Evolutionary conservation across 768 basidiomycete genomes (phyloP).

Genomic region (Rhizopogon vinicolor): DNA sequence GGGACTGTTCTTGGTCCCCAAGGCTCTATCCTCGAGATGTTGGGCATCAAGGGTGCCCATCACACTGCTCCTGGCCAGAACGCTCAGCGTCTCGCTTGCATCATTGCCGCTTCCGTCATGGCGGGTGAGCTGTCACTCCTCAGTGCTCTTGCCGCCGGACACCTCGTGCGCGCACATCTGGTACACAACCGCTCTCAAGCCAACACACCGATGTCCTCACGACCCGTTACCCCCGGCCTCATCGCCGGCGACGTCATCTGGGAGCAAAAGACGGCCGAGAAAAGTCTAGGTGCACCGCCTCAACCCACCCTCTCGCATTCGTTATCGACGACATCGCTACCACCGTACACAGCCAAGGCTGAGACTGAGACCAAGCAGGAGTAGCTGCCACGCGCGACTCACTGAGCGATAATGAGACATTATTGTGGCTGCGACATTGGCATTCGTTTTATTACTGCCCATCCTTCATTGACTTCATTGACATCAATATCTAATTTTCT

Average conservation of each 20-base stretch:
- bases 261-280: constrained; percentile 14
- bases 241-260: constrained; percentile 17
- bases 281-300: constrained; percentile 1
- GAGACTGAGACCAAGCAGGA: constrained; percentile 20
- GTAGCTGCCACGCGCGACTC: background rate
- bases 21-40: constrained; percentile 86
- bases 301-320: constrained; percentile 25
- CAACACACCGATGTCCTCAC: constrained; percentile 67
- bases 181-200: constrained; percentile 85
- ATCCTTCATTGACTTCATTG: background rate
- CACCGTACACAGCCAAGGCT: constrained; percentile 31
- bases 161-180: constrained; percentile 90
- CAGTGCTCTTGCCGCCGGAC: constrained; percentile 90
- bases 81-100: constrained; percentile 81
- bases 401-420: background rate
- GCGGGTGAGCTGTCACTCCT: constrained; percentile 93
- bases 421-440: background rate
- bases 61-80: constrained; percentile 83
- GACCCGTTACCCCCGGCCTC: constrained; percentile 56
- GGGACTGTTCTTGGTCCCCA: constrained; percentile 93
- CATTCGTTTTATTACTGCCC: constrained; percentile 5
- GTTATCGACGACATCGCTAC: constrained; percentile 36
- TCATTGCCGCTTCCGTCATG: constrained; percentile 93
- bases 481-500: background rate
- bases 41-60: constrained; percentile 90